Percentiles rank a stretch among this genome's conserved stretches.
These are phyloP conservation scores for Coprinopsis sp. DNA, from an alignment of 768 basidiomycete genomes.

Conservation along the genomic window DNA sequence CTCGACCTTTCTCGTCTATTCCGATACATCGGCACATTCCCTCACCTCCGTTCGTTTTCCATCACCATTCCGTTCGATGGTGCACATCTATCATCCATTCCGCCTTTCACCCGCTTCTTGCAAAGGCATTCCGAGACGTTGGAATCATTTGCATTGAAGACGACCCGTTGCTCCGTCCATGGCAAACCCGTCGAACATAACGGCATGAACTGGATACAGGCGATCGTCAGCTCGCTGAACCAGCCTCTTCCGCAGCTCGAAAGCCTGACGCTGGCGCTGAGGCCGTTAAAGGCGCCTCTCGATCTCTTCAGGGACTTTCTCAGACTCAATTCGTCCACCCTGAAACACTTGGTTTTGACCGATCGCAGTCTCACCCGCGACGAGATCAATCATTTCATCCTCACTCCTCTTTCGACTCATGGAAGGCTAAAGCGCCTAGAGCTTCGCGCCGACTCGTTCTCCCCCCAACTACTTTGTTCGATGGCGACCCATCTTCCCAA, in stretches of 20 bases:
- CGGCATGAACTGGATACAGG: slow-evolving; percentile 39
- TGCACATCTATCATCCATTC: slow-evolving; percentile 32
- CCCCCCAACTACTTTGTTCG: slow-evolving; percentile 3
- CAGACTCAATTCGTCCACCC: slow-evolving; percentile 20
- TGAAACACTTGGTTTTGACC: slow-evolving; percentile 31
- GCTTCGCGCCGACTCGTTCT: slow-evolving; percentile 7
- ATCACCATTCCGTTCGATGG: slow-evolving; percentile 45
- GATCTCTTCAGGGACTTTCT: slow-evolving; percentile 28
- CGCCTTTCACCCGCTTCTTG: slow-evolving; percentile 31
- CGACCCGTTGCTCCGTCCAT: slow-evolving; percentile 24
- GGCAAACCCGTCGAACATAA: slow-evolving; percentile 20
- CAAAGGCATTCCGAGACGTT: slow-evolving; percentile 30
- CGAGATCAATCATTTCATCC: slow-evolving; percentile 26
- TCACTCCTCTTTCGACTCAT: slow-evolving; percentile 16
- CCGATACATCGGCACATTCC: slow-evolving; percentile 31
- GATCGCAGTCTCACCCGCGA: slow-evolving; percentile 28
- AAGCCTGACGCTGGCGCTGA: slow-evolving; percentile 30
- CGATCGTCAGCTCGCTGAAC: slow-evolving; percentile 26
- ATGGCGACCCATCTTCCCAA: slow-evolving; percentile 5
- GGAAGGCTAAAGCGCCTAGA: slow-evolving; percentile 3
- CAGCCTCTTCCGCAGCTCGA: slow-evolving; percentile 29
- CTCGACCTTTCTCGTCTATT: slow-evolving; percentile 39
- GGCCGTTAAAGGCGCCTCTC: slow-evolving; percentile 34
- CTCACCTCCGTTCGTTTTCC: slow-evolving; percentile 31
- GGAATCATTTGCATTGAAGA: slow-evolving; percentile 31